These are phyloP conservation scores for Pinus albicaulis DNA, from an alignment of 75 land plant genomes.

Conservation along the genomic window DNA sequence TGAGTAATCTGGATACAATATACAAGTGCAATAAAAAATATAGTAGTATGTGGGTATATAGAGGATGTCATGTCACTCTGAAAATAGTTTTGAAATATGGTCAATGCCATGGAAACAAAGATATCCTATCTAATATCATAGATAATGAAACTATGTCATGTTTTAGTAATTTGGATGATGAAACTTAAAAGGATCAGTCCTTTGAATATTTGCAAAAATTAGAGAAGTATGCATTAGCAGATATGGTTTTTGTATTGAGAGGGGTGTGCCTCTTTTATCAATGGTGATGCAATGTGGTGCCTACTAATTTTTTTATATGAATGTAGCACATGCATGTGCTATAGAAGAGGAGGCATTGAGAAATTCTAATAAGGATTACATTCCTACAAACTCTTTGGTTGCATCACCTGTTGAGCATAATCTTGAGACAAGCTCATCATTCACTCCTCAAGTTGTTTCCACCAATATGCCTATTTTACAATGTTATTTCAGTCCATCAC, in stretches of 20 bases:
- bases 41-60: conserved; percentile 60
- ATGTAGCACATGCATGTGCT: conserved; percentile 65
- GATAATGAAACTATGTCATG: conserved; percentile 63
- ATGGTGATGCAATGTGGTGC: conserved; percentile 88
- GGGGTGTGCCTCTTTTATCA: conserved; percentile 55
- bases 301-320: conserved; percentile 74
- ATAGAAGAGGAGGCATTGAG: conserved; percentile 47
- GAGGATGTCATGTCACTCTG: conserved; percentile 67
- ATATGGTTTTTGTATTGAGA: conserved; percentile 63
- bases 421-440: conserved; percentile 1
- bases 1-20: conserved; percentile 60
- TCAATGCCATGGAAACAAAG: conserved; percentile 58
- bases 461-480: conserved; percentile 13
- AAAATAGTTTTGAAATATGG: conserved; percentile 72
- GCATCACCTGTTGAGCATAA: background rate
- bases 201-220: conserved; percentile 60
- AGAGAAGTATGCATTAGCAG: conserved; percentile 52
- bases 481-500: conserved; percentile 18
- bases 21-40: conserved; percentile 69
- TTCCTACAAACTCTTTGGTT: background rate
- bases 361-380: conserved; percentile 17
- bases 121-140: conserved; percentile 64
- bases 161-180: conserved; percentile 41
- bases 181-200: conserved; percentile 27
- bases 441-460: background rate